Evolutionary conservation across 202 grass and related monocot species (phyloP).

Genomic region (Dendrocalamus latiflorus): DNA sequence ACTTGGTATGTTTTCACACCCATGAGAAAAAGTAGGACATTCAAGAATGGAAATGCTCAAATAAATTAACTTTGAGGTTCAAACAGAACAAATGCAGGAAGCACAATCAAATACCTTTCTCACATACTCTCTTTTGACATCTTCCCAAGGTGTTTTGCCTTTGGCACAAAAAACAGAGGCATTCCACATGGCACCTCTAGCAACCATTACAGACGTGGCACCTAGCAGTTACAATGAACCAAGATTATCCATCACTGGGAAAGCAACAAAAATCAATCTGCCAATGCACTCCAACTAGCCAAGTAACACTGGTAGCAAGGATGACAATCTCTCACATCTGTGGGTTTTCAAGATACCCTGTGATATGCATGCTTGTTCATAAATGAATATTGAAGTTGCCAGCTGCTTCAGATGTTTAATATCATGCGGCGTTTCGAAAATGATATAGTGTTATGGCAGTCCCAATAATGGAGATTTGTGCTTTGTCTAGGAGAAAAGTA

Average conservation of each 20-base stretch:
- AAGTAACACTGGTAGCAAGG: not conserved
- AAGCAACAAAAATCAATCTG: not conserved
- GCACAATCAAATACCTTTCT: conserved; percentile 64
- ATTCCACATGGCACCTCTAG: conserved; percentile 96
- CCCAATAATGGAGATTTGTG: not conserved
- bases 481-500: not conserved
- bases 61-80: not conserved
- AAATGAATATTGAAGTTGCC: not conserved
- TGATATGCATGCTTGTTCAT: conserved; percentile 6
- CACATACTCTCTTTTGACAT: conserved; percentile 91
- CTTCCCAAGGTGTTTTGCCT: conserved; percentile 69
- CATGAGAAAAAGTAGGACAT: not conserved
- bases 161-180: conserved; percentile 80
- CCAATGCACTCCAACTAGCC: not conserved
- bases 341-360: conserved; percentile 1
- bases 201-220: conserved; percentile 83
- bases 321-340: not conserved
- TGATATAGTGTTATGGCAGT: not conserved
- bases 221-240: conserved; percentile 43
- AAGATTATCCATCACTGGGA: not conserved
- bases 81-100: not conserved
- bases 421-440: not conserved
- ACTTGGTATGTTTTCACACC: not conserved
- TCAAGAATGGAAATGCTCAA: not conserved
- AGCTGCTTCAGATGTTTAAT: not conserved